Evolutionary conservation across 1,139 yeast species (phyloP), one percentile per base, ranked within the genome.

Genomic region (Zygotorulaspora mrakii): DNA sequence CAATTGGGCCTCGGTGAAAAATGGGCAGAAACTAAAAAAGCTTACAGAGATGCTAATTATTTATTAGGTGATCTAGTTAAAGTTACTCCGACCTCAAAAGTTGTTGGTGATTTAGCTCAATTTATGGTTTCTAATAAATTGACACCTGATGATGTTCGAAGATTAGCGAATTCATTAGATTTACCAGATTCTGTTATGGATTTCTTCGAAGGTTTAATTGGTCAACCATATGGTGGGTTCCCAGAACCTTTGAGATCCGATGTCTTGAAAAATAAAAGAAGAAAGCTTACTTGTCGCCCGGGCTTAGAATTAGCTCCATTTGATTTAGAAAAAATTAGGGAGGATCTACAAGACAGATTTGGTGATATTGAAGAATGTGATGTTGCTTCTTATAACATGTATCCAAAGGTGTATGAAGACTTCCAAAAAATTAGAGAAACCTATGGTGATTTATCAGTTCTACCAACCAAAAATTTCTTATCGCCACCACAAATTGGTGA

Each of bases 211-310:
- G 99, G 99, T 56, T 76, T 91, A 62, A 91, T 94, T 88, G 99
- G 99, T 62, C 91, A 91, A 57, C 99, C 99, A 55, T 88, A 86
- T 63, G 98, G 98, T 54, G 99, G 99, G 5, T 91, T 94, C 94
- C 98, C 98, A 40, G 99, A 91, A 69, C 98, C 99, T 34, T 74
- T 91, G 66, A 82, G 98, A 70, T 73, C 95, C 33, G 85, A 89
- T 64, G 77, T 91, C 48, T 78, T 91, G 62, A 77, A 77, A 62
- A 85, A 85, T 57, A 89, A 88, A 79, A 83, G 99, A 69, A 82
- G 85, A 67, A 87, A 88, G 69, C 78, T 91, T 66, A 76, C 79
- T 48, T 71, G 74, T 55, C 83, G 98, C 67, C 98, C 99, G 34
- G 99, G 98, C 46, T 77, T 89, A 62, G 78, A 79, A 55, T 71